Evolutionary conservation across 768 basidiomycete genomes (phyloP).

Genomic region (Tephrocybe sp.): DNA sequence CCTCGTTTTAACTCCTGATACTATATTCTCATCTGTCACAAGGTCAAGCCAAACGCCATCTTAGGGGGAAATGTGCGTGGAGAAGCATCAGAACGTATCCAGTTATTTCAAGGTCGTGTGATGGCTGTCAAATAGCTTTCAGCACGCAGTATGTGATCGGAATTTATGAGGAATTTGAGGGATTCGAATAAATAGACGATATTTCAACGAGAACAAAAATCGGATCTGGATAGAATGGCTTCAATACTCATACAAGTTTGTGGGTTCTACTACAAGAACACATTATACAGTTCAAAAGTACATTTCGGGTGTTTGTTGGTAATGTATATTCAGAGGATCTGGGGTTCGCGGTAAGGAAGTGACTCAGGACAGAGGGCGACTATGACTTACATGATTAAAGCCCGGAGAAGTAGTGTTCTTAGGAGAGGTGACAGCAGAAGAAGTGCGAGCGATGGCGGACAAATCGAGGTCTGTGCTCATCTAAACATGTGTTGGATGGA

Average conservation of each 20-base stretch:
- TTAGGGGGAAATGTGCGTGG: background rate
- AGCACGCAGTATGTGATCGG: background rate
- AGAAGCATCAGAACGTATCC: background rate
- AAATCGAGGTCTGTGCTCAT: slow-evolving; percentile 51
- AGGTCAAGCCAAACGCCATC: background rate
- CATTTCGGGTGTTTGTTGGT: background rate
- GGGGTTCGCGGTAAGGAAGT: background rate
- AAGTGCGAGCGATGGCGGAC: slow-evolving; percentile 79
- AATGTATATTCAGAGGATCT: slow-evolving; percentile 7
- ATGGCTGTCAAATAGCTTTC: background rate
- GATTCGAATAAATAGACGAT: background rate
- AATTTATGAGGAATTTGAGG: background rate
- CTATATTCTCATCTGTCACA: background rate
- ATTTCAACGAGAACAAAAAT: no score
- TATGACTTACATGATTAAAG: background rate
- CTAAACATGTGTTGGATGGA: background rate
- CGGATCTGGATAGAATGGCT: background rate
- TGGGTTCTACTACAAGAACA: background rate
- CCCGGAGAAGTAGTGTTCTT: slow-evolving; percentile 16
- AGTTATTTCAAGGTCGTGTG: slow-evolving; percentile 1
- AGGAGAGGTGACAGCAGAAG: slow-evolving; percentile 62
- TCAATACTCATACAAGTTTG: slow-evolving; percentile 1
- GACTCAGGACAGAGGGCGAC: background rate
- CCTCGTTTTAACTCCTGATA: background rate
- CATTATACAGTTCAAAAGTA: slow-evolving; percentile 4